Percentiles rank a stretch among this genome's conserved stretches.
These are phyloP conservation scores for Alternaria conjuncta DNA, from an alignment of 2,329 filamentous ascomycete genomes.

Conservation along the genomic window DNA sequence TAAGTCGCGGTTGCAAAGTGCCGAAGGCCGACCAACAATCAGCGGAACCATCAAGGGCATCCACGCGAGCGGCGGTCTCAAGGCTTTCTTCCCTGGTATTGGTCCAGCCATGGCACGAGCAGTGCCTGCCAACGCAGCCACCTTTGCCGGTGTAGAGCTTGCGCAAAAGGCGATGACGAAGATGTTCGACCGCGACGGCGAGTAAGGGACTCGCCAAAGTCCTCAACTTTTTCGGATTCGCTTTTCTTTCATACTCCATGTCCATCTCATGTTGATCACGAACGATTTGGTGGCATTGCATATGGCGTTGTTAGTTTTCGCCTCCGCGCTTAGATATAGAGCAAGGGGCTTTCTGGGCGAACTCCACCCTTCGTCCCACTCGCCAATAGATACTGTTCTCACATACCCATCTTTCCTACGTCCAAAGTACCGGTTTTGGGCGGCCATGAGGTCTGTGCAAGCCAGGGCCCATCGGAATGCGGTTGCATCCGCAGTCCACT, in stretches of 20 bases:
- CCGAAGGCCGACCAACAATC: slow-evolving; percentile 82
- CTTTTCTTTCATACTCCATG: slow-evolving; percentile 11
- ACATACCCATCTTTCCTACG: neutral
- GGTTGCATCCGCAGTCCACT: slow-evolving; percentile 9
- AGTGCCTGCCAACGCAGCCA: slow-evolving; percentile 94
- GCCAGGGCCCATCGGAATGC: slow-evolving; percentile 26
- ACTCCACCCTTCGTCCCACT: slow-evolving; percentile 3
- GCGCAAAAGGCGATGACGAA: slow-evolving; percentile 84
- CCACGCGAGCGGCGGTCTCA: slow-evolving; percentile 82
- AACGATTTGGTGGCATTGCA: slow-evolving; percentile 28
- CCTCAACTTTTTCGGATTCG: neutral
- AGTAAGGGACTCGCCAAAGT: slow-evolving; percentile 19
- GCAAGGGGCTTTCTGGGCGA: slow-evolving; percentile 11
- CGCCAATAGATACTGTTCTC: slow-evolving; percentile 7
- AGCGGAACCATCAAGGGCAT: slow-evolving; percentile 79
- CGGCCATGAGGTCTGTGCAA: slow-evolving; percentile 15
- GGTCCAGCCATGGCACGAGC: slow-evolving; percentile 90
- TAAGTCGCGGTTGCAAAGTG: slow-evolving; percentile 92
- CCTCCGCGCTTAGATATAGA: slow-evolving; percentile 11
- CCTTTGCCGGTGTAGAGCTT: slow-evolving; percentile 85
- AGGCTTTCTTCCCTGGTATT: slow-evolving; percentile 97
- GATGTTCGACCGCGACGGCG: slow-evolving; percentile 62
- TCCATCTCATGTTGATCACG: slow-evolving; percentile 9
- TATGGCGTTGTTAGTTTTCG: slow-evolving; percentile 26
- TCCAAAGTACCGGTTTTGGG: neutral